Evolutionary conservation across 1,284 basidiomycete species (phyloP), one percentile per base, ranked within the genome.

Genomic region (Quambalaria eucalypti): DNA sequence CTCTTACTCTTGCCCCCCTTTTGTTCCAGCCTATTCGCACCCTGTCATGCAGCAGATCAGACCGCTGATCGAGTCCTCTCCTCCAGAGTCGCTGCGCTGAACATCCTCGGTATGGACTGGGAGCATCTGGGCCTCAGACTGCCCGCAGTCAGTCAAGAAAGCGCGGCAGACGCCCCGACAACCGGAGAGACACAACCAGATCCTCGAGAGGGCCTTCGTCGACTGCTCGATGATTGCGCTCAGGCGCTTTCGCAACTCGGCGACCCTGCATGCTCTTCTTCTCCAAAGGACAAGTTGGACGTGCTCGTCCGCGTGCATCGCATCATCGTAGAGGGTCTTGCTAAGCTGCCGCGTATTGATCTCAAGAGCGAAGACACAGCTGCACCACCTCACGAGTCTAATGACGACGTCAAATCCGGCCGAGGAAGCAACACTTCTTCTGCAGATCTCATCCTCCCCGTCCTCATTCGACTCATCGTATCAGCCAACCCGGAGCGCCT

Each of bases 381-480:
- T n/a, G n/a, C n/a, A n/a, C n/a, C n/a, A n/a, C n/a, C n/a, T n/a
- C n/a, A n/a, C n/a, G n/a, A n/a, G n/a, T n/a, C n/a, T n/a, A n/a
- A n/a, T n/a, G n/a, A n/a, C n/a, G n/a, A n/a, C n/a, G n/a, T n/a
- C n/a, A n/a, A n/a, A n/a, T n/a, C n/a, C n/a, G n/a, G n/a, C n/a
- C n/a, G n/a, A n/a, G 44, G 6, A 10, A 12, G 12, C 9, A 51
- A 52, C 23, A 10, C 38, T 2, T 55, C 60, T 14, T 56, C 57
- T 33, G 77, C 82, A 1, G 89, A 91, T 66, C 80, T 90, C 44
- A 84, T 92, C 46, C 81, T 91, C 7, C 91, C 91, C 0, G 78
- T 95, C 52, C 84, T 95, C 72, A 96, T 96, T 53, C 92, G 86
- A 71, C 83, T 88, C 1, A 87, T 93, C 33, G 89, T 93, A 64